Evolutionary conservation across 352 stramenopile genomes (phyloP), one percentile per base, ranked within the genome.

Genomic region (Pythium oligandrum): DNA sequence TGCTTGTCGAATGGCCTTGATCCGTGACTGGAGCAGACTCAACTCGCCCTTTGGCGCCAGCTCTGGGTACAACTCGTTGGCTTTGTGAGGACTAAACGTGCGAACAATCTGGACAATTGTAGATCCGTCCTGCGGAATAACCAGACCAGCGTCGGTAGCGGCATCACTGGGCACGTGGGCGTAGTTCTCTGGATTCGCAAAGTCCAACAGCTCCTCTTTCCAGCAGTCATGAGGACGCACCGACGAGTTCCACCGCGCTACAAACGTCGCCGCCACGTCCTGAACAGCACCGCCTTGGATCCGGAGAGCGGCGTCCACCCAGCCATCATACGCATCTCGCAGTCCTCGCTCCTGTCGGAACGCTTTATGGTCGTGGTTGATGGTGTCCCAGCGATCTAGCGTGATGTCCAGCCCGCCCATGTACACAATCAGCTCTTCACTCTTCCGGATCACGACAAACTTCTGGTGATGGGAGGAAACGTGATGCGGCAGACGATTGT

Each of bases 251-350:
- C 82, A 92, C 6, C 82, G 73, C 36, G 78, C 59, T 2, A 79
- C 53, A 44, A 89, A 92, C 44, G 77, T 88, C 36, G 67, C 57
- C 2, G 78, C 75, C n/a, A 89, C 74, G 48, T 92, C 82, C 36
- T 56, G 64, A 0, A 68, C 68, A 0, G 76, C 71, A 2, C 66
- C 64, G 0, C 78, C 75, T 7, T 77, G 53, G 10, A 89, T 63
- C 5, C 74, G 68, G 4, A 71, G 56, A 46, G 76, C 64, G 2
- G 77, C 67, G 45, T 92, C 79, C 7, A 90, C 36, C 82, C 79
- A 90, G 1, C 79, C 76, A 30, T 86, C 57, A 26, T 33, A 49
- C 1, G 68, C 55, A 11, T 53, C 60, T 35, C 75, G 71, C 43
- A 83, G 70, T 33, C 70, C 66, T 2, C 56, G 50, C 30, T 53